Conservation (phyloP, 768 basidiomycete species). For the Tubosaeta brunneosetosa region DNA sequence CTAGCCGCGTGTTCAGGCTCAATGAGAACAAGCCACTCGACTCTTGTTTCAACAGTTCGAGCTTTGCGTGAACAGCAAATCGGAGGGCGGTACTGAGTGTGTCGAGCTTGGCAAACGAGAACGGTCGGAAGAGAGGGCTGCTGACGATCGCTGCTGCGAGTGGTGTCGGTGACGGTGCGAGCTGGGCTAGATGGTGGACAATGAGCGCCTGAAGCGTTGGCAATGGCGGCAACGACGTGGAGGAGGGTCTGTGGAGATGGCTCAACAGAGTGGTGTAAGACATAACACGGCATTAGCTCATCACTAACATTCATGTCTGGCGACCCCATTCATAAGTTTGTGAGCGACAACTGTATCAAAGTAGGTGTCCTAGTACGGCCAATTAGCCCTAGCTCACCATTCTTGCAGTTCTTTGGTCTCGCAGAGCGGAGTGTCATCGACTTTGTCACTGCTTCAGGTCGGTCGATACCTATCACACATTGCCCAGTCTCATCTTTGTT, state of each 20-base stretch:
- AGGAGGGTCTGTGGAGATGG: slow-evolving; percentile 24
- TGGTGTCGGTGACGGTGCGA: slow-evolving; percentile 29
- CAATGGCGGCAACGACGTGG: slow-evolving; percentile 12
- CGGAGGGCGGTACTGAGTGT: slow-evolving; percentile 27
- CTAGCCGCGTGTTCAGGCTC: slow-evolving; percentile 37
- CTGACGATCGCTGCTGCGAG: slow-evolving; percentile 31
- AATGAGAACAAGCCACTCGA: slow-evolving; percentile 30
- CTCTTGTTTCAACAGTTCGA: slow-evolving; percentile 22
- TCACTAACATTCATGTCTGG: slow-evolving; percentile 44
- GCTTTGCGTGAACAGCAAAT: slow-evolving; percentile 29
- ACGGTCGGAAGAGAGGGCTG: slow-evolving; percentile 29
- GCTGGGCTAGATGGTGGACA: slow-evolving; percentile 25
- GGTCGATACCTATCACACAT: slow-evolving; percentile 12
- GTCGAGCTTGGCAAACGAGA: slow-evolving; percentile 27
- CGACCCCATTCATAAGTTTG: slow-evolving; percentile 57
- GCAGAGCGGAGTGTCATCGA: slow-evolving; percentile 82
- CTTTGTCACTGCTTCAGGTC: slow-evolving; percentile 84
- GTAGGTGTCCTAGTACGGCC: slow-evolving; percentile 36
- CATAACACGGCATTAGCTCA: slow-evolving; percentile 4
- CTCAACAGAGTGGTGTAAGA: slow-evolving; percentile 25
- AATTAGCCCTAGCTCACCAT: background rate
- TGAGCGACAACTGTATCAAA: slow-evolving; percentile 72
- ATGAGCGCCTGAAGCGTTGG: slow-evolving; percentile 25
- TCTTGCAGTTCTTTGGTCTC: slow-evolving; percentile 68
- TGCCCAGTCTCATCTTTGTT: background rate